Percentiles rank a stretch among this genome's conserved stretches.
Evolutionary conservation across 1,139 yeast species (phyloP).

Genomic region (Yamadazyma epiphylla): DNA sequence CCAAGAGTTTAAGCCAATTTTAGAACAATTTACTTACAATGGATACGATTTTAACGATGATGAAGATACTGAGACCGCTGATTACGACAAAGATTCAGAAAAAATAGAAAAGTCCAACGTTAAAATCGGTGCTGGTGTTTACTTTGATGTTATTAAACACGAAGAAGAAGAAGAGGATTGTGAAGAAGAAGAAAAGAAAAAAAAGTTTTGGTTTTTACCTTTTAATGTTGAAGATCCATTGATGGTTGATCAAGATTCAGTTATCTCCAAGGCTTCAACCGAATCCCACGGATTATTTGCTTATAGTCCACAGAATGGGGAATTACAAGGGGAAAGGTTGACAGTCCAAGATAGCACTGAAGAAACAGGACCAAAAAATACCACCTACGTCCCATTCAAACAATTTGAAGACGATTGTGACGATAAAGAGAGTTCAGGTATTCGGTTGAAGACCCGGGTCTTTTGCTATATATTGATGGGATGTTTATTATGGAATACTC

Average conservation of each 20-base stretch:
- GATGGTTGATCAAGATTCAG: slow-evolving; percentile 9
- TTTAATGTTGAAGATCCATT: slow-evolving; percentile 7
- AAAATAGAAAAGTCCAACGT: slow-evolving; percentile 5
- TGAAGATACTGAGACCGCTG: slow-evolving; percentile 2
- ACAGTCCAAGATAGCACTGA: not conserved
- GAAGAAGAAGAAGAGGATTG: slow-evolving; percentile 6
- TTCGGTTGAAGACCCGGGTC: no score
- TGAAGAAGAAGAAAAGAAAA: slow-evolving; percentile 10
- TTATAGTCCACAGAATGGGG: slow-evolving; percentile 6
- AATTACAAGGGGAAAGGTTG: slow-evolving; percentile 3
- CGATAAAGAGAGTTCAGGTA: slow-evolving; percentile 4
- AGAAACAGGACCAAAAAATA: not conserved
- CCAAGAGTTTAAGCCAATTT: slow-evolving; percentile 2
- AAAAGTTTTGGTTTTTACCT: slow-evolving; percentile 15
- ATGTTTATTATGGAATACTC: no score
- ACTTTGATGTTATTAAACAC: slow-evolving; percentile 9
- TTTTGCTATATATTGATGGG: no score
- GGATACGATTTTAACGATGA: slow-evolving; percentile 5
- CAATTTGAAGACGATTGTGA: slow-evolving; percentile 7
- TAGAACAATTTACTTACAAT: slow-evolving; percentile 4
- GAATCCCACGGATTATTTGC: slow-evolving; percentile 9
- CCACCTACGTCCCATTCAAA: slow-evolving; percentile 3
- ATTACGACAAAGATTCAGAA: slow-evolving; percentile 3
- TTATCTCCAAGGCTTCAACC: slow-evolving; percentile 7
- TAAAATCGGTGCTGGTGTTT: slow-evolving; percentile 11